These are phyloP conservation scores for Zymoseptoria brevis DNA, from an alignment of 2,329 filamentous ascomycete genomes.

Conservation along the genomic window DNA sequence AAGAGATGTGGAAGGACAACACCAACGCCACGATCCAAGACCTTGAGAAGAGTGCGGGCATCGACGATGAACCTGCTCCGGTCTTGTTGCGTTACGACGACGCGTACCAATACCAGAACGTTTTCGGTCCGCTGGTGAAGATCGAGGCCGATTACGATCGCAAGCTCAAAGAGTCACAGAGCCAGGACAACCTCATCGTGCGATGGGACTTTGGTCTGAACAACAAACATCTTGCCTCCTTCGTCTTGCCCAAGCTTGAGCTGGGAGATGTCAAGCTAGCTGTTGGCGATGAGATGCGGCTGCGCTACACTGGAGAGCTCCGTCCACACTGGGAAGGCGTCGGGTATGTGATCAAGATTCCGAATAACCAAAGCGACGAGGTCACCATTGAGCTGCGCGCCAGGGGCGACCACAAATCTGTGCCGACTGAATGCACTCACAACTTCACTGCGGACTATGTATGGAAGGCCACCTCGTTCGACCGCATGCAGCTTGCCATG, in stretches of 20 bases:
- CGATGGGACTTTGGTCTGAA: constrained; percentile 94
- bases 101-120: constrained; percentile 97
- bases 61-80: constrained; percentile 90
- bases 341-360: constrained; percentile 98
- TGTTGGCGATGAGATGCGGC: constrained; percentile 95
- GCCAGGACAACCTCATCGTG: constrained; percentile 88
- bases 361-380: constrained; percentile 97
- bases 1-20: constrained; percentile 98
- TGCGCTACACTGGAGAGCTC: constrained; percentile 92
- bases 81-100: constrained; percentile 93
- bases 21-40: constrained; percentile 79
- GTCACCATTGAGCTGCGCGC: constrained; percentile 91
- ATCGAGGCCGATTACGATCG: constrained; percentile 99
- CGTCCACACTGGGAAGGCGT: constrained; percentile 93
- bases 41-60: constrained; percentile 80
- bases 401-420: constrained; percentile 90
- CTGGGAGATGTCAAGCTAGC: constrained; percentile 96
- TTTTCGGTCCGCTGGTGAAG: constrained; percentile 95
- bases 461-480: constrained; percentile 98
- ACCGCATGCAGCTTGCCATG: constrained; percentile 98
- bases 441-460: constrained; percentile 99
- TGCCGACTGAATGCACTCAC: constrained; percentile 91
- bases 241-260: constrained; percentile 93
- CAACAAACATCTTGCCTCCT: constrained; percentile 93
- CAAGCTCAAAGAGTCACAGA: constrained; percentile 96